Conservation (phyloP, 495 filamentous ascomycete genomes). For the Podospora bellae-mahoneyi region DNA sequence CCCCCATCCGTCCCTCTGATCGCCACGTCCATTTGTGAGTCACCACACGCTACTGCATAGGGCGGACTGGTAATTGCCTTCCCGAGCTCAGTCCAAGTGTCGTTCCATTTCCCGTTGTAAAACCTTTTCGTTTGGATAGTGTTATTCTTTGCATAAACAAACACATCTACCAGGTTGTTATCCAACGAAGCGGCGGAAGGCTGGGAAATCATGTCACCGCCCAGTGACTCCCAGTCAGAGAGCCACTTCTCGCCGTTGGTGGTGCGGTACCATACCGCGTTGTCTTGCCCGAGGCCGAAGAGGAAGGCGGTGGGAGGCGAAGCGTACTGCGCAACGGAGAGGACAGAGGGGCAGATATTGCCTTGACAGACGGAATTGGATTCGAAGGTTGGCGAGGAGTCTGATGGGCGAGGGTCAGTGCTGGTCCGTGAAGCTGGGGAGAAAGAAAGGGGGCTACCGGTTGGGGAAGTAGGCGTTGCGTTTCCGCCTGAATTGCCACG, state of each 20-base stretch:
- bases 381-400: background rate
- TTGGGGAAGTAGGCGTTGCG: background rate
- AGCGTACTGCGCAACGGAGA: background rate
- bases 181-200: background rate
- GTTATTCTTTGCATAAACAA: background rate
- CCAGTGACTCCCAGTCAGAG: constrained; percentile 8
- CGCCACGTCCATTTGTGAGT: background rate
- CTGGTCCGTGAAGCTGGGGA: too few relatives aligned
- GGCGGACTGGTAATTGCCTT: background rate
- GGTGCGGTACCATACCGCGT: constrained; percentile 4
- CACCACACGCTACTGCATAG: background rate
- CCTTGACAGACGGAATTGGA: background rate
- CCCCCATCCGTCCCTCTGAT: background rate
- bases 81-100: background rate
- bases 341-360: background rate
- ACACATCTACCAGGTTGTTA: background rate
- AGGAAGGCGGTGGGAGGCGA: constrained; percentile 8
- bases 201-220: background rate
- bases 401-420: background rate
- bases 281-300: constrained; percentile 3
- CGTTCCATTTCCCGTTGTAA: background rate
- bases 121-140: background rate
- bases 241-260: constrained; percentile 12
- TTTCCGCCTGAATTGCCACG: background rate
- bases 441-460: too few relatives aligned